Conservation (phyloP, 768 basidiomycete genomes). For the Suillus occidentalis region DNA sequence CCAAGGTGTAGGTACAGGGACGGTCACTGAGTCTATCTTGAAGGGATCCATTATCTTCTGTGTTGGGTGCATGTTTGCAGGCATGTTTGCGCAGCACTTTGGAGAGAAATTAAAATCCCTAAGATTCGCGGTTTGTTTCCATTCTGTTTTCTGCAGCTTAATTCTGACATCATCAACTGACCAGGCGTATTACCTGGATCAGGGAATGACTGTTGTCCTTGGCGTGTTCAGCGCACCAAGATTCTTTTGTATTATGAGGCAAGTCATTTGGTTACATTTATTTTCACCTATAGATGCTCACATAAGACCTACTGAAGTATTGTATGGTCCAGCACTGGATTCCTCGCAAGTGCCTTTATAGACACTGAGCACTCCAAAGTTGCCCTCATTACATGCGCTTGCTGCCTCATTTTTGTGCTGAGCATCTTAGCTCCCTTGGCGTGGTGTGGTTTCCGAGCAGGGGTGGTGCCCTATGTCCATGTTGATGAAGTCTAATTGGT, state of each 20-base stretch:
- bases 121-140: too few species aligned
- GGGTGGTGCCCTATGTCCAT: background rate
- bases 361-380: background rate
- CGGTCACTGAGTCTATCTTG: too few species aligned
- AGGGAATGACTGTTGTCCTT: background rate
- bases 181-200: background rate
- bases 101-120: too few species aligned
- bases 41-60: too few species aligned
- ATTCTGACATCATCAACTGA: background rate
- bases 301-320: background rate
- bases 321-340: background rate
- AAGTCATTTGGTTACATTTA: background rate
- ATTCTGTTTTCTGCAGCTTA: too few species aligned
- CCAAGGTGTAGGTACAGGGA: too few species aligned
- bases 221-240: background rate
- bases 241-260: background rate
- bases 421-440: background rate
- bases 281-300: background rate
- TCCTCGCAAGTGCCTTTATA: background rate
- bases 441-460: background rate
- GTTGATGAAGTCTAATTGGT: background rate
- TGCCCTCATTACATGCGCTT: background rate
- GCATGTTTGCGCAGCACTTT: too few species aligned
- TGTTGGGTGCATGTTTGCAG: too few species aligned
- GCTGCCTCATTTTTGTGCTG: background rate